Evolutionary conservation across 2,329 filamentous ascomycete species (phyloP), one percentile per base, ranked within the genome.

Genomic region (Cyphellophora europaea): DNA sequence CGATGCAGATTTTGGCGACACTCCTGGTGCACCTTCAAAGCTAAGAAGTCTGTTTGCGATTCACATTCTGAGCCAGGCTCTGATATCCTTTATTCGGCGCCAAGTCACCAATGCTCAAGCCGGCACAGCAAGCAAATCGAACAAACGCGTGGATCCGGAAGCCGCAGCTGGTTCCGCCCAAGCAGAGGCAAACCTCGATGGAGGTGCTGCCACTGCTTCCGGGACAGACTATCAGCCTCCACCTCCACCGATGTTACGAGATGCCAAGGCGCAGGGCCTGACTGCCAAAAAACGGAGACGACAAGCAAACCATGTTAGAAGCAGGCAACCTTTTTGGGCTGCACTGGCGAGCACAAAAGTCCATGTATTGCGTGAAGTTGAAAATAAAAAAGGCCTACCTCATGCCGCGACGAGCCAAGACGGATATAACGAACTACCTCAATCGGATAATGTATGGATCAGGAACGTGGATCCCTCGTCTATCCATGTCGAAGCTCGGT

Each of bases 271-370:
- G 57, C 76, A 63, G 59, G 54, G 73, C 63, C 65, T 77, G 54
- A 64, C 61, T 46, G 75, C 72, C 44, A 93, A 91, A 62, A 91
- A 86, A 65, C 82, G 84, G 63, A 77, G 82, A 62, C 89, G 91
- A 63, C 86, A 93, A 62, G 89, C 84, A 54, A 87, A 86, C 39
- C 84, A 91, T 59, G 86, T 93, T 48, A 74, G 88, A 58, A 84
- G 86, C 56, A 79, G 86, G 54, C 88, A 95, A 62, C 88, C 88
- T 32, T 74, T 95, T 46, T 95, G 88, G 88, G 86, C 88, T 45
- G 88, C 88, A 31, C 74, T 95, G 49, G 88, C 88, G 33, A 94
- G 86, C 63, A 94, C 88, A 54, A 95, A 95, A 69, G 88, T 95
- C 56, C 89, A 91, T 50, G 86, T 94, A 62, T 79, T 93, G 54